Evolutionary conservation across 139 green algal genomes (phyloP), one percentile per base, ranked within the genome.

Genomic region (Chlorella ohadii): DNA sequence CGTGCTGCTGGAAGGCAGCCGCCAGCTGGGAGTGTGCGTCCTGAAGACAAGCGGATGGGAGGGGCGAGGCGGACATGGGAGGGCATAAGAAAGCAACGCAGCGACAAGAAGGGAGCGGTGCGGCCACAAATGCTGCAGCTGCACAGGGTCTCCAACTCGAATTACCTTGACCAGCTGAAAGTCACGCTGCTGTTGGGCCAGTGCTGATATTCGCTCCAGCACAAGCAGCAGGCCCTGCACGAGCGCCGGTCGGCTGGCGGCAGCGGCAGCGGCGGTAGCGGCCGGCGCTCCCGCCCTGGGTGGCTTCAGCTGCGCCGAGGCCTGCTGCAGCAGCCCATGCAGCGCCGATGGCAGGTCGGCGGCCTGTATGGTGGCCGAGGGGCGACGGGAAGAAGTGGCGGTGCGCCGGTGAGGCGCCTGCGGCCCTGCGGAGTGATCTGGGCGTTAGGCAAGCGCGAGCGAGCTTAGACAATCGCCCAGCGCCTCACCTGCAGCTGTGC

Each of bases 1-100:
- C 20, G 25, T 87, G 82, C 27, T 80, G 71, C 36, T 82, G 82
- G 36, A 87, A 82, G 64, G 68, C 56, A 15, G 41, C 39, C 22
- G 55, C n/a, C 31, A 84, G 64, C 44, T 77, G 78, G 20, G 41
- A 15, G 2, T 31, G 31, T 15, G 47, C 41, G 38, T 76, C 78
- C 78, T 84, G 44, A 64, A 67, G 67, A 23, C 2, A 12, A 72
- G 19, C 38, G 27, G 47, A 7, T n/a, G 20, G 51, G 51, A 51
- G 31, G 31, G 74, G 22, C 36, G 36, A 1, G 63, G 0, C 3
- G n/a, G n/a, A 41, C 7, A 9, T 51, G 44, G 44, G 44, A 51
- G 6, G 44, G n/a, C n/a, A n/a, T n/a, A 51, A 9, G 44, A 72
- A 23, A 72, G 65, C 33, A 41, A 25, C 31, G n/a, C 31, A 41